Percentiles rank a stretch among this genome's conserved stretches.
phyloP scores from a whole-genome alignment of 2,329 filamentous ascomycete species.

The Fusarium protoensiforme region DNA sequence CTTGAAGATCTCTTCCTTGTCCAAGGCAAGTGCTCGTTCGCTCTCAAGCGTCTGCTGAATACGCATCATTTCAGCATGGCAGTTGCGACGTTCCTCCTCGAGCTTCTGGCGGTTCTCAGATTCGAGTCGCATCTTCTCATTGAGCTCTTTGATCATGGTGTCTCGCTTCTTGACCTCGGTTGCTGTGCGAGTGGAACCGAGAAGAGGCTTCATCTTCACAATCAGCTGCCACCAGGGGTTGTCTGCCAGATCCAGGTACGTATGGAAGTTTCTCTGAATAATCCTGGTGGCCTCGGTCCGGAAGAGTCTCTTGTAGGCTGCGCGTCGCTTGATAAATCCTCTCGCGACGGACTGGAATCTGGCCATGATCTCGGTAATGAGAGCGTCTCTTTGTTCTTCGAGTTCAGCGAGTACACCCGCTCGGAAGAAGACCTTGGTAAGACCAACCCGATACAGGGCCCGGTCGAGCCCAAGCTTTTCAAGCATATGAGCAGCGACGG shows the following conservation, averaged over 20 bases:
- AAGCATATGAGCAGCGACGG: constrained; percentile 85
- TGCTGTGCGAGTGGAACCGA: constrained; percentile 91
- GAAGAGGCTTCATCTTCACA: constrained; percentile 91
- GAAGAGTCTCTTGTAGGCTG: constrained; percentile 93
- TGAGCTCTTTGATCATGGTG: constrained; percentile 89
- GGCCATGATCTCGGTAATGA: constrained; percentile 94
- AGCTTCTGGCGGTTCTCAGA: constrained; percentile 78
- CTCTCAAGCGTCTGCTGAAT: constrained; percentile 96
- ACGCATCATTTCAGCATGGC: constrained; percentile 85
- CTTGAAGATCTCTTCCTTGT: constrained; percentile 99
- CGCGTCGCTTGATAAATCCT: constrained; percentile 87
- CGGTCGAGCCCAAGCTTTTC: constrained; percentile 88
- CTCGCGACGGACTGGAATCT: constrained; percentile 92
- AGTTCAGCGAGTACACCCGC: constrained; percentile 95
- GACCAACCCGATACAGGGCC: constrained; percentile 88
- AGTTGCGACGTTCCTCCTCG: constrained; percentile 90
- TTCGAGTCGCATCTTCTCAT: constrained; percentile 84
- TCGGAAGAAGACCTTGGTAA: constrained; percentile 98
- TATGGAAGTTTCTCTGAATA: constrained; percentile 92
- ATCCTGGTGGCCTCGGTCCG: constrained; percentile 94
- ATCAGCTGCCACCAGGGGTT: constrained; percentile 99
- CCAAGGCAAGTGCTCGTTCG: constrained; percentile 91
- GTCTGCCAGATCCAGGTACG: constrained; percentile 88
- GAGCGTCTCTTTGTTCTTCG: constrained; percentile 91
- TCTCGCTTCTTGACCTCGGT: constrained; percentile 95